phyloP scores from a whole-genome alignment of 495 filamentous ascomycete genomes.

The Aspergillus biplanus region DNA sequence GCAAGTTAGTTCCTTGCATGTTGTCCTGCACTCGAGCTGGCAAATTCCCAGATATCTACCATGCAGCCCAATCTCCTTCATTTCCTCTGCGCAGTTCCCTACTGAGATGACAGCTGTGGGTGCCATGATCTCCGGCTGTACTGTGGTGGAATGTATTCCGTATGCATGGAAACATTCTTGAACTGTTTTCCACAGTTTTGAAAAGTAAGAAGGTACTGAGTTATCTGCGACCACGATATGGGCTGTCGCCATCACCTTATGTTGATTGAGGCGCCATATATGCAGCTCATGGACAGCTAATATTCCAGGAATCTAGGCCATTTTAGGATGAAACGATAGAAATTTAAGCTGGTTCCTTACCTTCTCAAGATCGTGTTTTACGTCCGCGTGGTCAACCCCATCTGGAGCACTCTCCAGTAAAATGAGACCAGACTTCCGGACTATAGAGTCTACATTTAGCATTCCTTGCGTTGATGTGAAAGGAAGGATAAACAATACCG shows the following conservation, averaged over 20 bases:
- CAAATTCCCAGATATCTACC: conserved; percentile 13
- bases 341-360: conserved; percentile 24
- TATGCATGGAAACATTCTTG: conserved; percentile 56
- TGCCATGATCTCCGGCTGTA: conserved; percentile 48
- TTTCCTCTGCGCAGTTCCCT: background rate
- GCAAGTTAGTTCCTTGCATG: conserved; percentile 29
- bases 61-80: background rate
- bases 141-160: conserved; percentile 54
- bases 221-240: conserved; percentile 50
- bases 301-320: conserved; percentile 45
- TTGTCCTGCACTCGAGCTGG: conserved; percentile 23
- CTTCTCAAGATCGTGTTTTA: conserved; percentile 70
- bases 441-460: conserved; percentile 17
- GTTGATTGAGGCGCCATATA: conserved; percentile 56
- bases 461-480: no score
- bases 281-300: conserved; percentile 54
- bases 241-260: conserved; percentile 52
- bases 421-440: conserved; percentile 53
- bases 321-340: background rate
- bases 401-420: conserved; percentile 83
- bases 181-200: conserved; percentile 43
- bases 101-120: conserved; percentile 30
- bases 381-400: conserved; percentile 72
- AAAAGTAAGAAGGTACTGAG: conserved; percentile 36
- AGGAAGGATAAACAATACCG: conserved; percentile 21